phyloP scores from a whole-genome alignment of 2,329 filamentous ascomycete genomes.

The Onygenales sp. region DNA sequence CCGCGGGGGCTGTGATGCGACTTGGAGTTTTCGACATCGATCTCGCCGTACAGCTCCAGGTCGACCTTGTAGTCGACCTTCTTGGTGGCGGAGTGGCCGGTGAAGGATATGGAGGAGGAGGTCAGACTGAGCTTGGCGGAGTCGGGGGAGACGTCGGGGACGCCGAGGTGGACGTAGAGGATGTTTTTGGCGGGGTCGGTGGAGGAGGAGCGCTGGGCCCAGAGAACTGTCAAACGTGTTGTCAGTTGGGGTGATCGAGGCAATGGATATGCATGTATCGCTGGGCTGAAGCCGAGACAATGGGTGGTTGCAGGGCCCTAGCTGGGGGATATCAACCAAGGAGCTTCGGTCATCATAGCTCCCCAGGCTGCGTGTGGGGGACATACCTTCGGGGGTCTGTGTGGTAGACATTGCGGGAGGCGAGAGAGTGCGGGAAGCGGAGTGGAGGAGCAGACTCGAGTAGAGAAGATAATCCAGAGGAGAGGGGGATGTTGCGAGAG shows the following conservation, averaged over 20 bases:
- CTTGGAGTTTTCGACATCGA: conserved; percentile 76
- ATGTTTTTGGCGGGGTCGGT: conserved; percentile 80
- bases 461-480: conserved; percentile 6
- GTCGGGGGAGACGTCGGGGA: conserved; percentile 68
- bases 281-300: not conserved
- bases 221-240: conserved; percentile 58
- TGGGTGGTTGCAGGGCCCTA: not conserved
- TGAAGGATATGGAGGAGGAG: conserved; percentile 67
- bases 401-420: conserved; percentile 22
- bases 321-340: not conserved
- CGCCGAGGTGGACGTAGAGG: conserved; percentile 85
- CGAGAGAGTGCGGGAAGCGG: conserved; percentile 13
- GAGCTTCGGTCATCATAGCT: not conserved
- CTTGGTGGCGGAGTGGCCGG: conserved; percentile 70
- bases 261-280: not conserved
- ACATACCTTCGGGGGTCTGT: conserved; percentile 37
- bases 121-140: conserved; percentile 77
- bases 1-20: conserved; percentile 81
- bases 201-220: conserved; percentile 89
- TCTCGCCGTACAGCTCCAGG: conserved; percentile 82
- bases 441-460: conserved; percentile 6
- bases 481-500: conserved; percentile 11
- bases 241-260: not conserved
- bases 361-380: not conserved
- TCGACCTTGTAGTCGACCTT: conserved; percentile 81